Conservation (phyloP, 768 basidiomycete genomes). For the Boletus subcaerulescens region DNA sequence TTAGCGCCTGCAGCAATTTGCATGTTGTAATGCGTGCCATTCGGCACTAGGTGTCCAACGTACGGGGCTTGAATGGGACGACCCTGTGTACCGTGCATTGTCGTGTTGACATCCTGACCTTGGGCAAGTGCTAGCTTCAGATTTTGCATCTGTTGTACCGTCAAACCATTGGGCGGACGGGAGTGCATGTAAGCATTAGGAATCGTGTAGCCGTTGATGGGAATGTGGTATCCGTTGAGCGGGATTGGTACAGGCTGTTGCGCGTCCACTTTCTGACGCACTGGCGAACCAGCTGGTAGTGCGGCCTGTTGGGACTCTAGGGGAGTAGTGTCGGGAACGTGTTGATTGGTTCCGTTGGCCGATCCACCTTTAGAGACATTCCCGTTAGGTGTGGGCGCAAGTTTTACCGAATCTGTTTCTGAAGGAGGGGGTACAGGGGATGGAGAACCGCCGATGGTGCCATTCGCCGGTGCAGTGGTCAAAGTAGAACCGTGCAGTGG, state of each 20-base stretch:
- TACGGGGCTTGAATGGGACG: slow-evolving; percentile 37
- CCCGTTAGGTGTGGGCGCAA: slow-evolving; percentile 16
- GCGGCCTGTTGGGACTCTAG: slow-evolving; percentile 25
- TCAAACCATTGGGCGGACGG: slow-evolving; percentile 42
- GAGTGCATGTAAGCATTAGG: slow-evolving; percentile 34
- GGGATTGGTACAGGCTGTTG: slow-evolving; percentile 40
- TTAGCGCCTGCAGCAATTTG: slow-evolving; percentile 24
- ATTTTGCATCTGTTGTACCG: slow-evolving; percentile 57
- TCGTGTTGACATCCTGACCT: slow-evolving; percentile 37
- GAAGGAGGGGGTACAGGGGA: slow-evolving; percentile 40
- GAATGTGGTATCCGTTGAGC: slow-evolving; percentile 48
- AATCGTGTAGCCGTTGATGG: slow-evolving; percentile 39
- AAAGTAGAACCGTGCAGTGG: slow-evolving; percentile 31
- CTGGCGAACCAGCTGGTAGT: slow-evolving; percentile 34
- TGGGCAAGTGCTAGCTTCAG: slow-evolving; percentile 55
- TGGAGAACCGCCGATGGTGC: slow-evolving; percentile 29
- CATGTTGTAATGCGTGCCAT: slow-evolving; percentile 31
- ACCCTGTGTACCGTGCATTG: slow-evolving; percentile 33
- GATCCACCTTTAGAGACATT: slow-evolving; percentile 28
- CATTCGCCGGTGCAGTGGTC: slow-evolving; percentile 31
- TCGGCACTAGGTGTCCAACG: slow-evolving; percentile 29
- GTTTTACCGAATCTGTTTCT: slow-evolving; percentile 39
- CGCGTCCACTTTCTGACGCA: slow-evolving; percentile 49
- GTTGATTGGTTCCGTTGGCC: slow-evolving; percentile 29
- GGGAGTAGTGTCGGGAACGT: slow-evolving; percentile 10